Evolutionary conservation across 108 stramenopile species (phyloP), one percentile per base, ranked within the genome.

Genomic region (Thalassiosira profunda): DNA sequence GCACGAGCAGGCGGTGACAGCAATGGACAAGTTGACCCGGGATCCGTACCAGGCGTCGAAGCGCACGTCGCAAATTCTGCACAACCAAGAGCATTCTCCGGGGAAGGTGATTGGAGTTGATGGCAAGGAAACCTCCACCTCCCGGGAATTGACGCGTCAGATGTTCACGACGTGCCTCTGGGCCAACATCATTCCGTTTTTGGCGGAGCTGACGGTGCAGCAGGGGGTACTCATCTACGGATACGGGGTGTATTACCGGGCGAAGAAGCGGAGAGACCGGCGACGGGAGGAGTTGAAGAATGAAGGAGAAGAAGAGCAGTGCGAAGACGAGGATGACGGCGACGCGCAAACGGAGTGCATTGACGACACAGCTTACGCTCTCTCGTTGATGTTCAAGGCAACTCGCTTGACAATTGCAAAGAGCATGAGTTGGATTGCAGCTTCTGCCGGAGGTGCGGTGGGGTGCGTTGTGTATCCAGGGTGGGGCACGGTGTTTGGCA

Each of bases 171-270:
- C 79, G 7, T 80, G 79, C 51, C 24, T 80, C 11, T 80, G 74
- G 74, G 79, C 79, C 5, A 80, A 80, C 23, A 33, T 71, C 9
- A 76, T 76, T 36, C 74, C 74, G n/a, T 80, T 80, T 36, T 35
- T 80, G 35, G 79, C 79, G 37, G 79, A 80, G 33, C 37, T 71
- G 46, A 80, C 79, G 7, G 79, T 80, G 62, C 79, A 80, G 54
- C 66, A 74, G 54, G 70, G 57, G 23, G 57, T 76, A 11, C 59
- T 80, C 26, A 25, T 76, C 17, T 80, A 72, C 52, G 74, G 79
- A 33, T 80, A 80, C 64, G 71, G 58, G 0, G 28, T 61, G 10
- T 80, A 68, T 42, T 80, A 74, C 28, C 35, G 64, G 51, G 74
- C 62, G 33, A 73, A 74, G 31, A 67, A 68, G 49, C 67, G 25